Evolutionary conservation across 1,139 yeast species (phyloP), one percentile per base, ranked within the genome.

Genomic region (Suhomyces choctaworum): DNA sequence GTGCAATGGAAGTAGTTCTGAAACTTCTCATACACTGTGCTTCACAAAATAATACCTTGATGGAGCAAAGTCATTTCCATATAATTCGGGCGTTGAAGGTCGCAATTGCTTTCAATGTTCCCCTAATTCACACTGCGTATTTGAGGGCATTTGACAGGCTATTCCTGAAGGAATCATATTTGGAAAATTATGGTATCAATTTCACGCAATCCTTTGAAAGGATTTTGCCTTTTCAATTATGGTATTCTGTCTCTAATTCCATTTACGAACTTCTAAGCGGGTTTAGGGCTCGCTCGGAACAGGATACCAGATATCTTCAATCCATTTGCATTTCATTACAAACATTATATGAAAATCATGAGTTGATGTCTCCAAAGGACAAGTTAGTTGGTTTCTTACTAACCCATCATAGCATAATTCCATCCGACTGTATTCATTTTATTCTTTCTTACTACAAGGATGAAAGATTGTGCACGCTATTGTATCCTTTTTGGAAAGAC

Each of bases 381-480:
- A 60, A 58, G 17, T 50, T 80, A 23, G 58, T 78, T 2, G 56
- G 58, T 2, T 68, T 76, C 36, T 71, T 76, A 39, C 51, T 76
- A 27, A 50, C 52, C 9, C 56, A 74, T 47, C 52, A 70, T 25
- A 59, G 56, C 7, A 54, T 55, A 32, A 43, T 78, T 22, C 59
- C 73, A 4, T 62, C 61, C 1, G 56, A 56, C 3, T 62, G 63
- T 9, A 64, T 70, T 5, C 46, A 58, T 10, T 67, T 68, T 39
- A 68, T 80, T 1, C 56, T 80, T 24, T 54, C 62, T 6, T 72
- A 64, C 48, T 81, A 76, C 50, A 58, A 61, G 1, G 66, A 69
- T n/a, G 76, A 72, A 36, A 70, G 70, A 34, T 48, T 71, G 16
- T 81, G 89, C 48, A 66, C 80, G 1, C 72, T 79, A 6, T 51